phyloP scores from a whole-genome alignment of 352 stramenopile species.

The Phytophthora pinifolia region DNA sequence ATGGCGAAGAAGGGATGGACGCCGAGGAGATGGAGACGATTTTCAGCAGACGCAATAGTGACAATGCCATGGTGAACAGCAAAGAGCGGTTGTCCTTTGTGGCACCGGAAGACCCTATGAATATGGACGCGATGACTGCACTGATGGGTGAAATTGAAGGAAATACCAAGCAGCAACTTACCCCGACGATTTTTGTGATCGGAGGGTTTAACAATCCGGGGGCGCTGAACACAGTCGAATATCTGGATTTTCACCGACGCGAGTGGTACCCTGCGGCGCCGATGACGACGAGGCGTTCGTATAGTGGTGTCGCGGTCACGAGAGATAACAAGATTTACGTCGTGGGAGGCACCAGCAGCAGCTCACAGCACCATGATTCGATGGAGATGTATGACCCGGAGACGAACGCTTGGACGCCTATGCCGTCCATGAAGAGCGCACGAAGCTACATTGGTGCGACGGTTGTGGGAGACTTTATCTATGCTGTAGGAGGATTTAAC shows the following conservation, averaged over 20 bases:
- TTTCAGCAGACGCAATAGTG: conserved; percentile 19
- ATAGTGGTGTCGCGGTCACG: conserved; percentile 57
- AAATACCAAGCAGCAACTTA: conserved; percentile 23
- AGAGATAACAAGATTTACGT: conserved; percentile 55
- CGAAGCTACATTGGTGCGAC: conserved; percentile 66
- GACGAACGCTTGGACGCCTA: conserved; percentile 43
- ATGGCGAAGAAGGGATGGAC: background rate
- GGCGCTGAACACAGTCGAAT: conserved; percentile 59
- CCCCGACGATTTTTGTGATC: conserved; percentile 65
- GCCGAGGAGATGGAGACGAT: conserved; percentile 1
- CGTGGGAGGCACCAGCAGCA: conserved; percentile 58
- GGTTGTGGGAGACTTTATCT: conserved; percentile 52
- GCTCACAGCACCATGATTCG: conserved; percentile 51
- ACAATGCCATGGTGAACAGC: conserved; percentile 48
- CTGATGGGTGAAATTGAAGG: conserved; percentile 8
- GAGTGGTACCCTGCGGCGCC: conserved; percentile 53
- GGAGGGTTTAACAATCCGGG: conserved; percentile 68
- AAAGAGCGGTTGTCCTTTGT: conserved; percentile 22
- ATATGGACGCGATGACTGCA: conserved; percentile 1
- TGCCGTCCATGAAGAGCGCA: conserved; percentile 57
- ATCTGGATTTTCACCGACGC: conserved; percentile 61
- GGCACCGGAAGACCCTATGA: conserved; percentile 1
- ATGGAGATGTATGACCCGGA: conserved; percentile 63
- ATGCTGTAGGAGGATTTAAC: conserved; percentile 73
- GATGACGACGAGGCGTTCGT: conserved; percentile 62